Percentiles rank a stretch among this genome's conserved stretches.
Conservation (phyloP, 78 protist species). For the Guillardia theta region DNA sequence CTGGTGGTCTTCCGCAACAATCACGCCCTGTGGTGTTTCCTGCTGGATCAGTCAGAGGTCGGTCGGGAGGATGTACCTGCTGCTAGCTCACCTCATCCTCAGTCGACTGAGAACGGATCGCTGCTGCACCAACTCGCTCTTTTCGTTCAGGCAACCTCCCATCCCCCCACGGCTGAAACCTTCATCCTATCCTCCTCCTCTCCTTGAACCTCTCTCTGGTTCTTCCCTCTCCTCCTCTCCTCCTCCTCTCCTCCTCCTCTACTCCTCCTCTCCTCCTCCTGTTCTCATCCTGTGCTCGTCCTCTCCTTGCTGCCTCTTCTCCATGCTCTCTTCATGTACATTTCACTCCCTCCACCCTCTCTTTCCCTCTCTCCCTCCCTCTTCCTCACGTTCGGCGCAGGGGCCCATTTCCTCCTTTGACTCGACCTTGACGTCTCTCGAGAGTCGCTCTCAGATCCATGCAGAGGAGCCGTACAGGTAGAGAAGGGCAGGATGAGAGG, state of each 20-base stretch:
- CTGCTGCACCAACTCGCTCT: no score
- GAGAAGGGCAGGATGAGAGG: no score
- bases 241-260: neutral
- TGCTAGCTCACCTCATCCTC: no score
- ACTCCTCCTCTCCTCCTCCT: neutral
- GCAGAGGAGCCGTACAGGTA: neutral
- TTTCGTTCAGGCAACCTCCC: no score
- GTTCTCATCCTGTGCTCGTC: neutral
- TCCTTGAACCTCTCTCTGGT: no score
- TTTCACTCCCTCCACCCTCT: neutral
- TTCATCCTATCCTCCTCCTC: no score
- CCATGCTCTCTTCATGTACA: neutral
- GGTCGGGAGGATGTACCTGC: no score
- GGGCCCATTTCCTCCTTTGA: neutral
- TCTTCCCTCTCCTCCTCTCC: neutral
- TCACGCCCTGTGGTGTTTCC: no score
- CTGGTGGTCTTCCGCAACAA: no score
- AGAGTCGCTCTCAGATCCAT: neutral
- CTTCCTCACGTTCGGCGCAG: neutral
- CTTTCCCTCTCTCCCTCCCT: neutral
- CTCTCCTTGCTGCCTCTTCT: neutral
- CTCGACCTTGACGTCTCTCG: neutral
- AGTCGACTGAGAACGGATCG: no score
- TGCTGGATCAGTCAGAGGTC: no score
- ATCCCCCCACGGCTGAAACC: no score